A percentile compares a stretch with the other conserved stretches of the same genome.
phyloP scores from a whole-genome alignment of 2,329 filamentous ascomycete genomes.

The Aspergillus fijiensis region DNA sequence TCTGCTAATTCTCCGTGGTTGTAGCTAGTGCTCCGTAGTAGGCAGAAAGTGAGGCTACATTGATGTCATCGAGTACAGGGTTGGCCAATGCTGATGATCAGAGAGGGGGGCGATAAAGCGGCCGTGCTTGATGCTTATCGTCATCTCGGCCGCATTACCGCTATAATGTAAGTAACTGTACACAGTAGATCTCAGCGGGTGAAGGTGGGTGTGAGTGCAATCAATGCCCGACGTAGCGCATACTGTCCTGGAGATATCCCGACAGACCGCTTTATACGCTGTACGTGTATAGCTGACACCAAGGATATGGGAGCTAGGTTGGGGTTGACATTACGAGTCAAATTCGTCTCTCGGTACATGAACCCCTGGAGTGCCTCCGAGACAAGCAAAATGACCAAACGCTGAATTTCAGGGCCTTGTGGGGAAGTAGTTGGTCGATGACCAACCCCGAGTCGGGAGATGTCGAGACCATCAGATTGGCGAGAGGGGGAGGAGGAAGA shows the following conservation, averaged over 20 bases:
- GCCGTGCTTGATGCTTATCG: slow-evolving; percentile 9
- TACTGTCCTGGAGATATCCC: too few species aligned
- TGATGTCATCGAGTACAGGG: slow-evolving; percentile 5
- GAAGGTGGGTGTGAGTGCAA: not conserved
- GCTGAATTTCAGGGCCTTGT: slow-evolving; percentile 5
- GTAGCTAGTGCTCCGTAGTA: not conserved
- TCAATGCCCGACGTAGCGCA: not conserved
- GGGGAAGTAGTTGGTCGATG: not conserved
- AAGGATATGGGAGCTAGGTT: not conserved
- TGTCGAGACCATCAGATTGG: not conserved
- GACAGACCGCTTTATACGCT: not conserved
- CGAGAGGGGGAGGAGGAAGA: too few species aligned
- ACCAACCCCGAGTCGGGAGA: not conserved
- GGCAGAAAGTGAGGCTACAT: slow-evolving; percentile 2
- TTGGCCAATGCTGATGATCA: slow-evolving; percentile 8
- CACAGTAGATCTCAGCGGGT: not conserved
- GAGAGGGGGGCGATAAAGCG: not conserved
- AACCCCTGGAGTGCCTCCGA: slow-evolving; percentile 2
- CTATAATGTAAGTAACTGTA: not conserved
- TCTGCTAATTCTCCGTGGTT: not conserved
- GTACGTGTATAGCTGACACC: not conserved
- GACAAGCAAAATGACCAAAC: not conserved
- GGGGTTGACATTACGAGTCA: not conserved
- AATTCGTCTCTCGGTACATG: not conserved
- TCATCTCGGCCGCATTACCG: not conserved